phyloP scores from a whole-genome alignment of 768 basidiomycete genomes.

The Lepiota subincarnata region DNA sequence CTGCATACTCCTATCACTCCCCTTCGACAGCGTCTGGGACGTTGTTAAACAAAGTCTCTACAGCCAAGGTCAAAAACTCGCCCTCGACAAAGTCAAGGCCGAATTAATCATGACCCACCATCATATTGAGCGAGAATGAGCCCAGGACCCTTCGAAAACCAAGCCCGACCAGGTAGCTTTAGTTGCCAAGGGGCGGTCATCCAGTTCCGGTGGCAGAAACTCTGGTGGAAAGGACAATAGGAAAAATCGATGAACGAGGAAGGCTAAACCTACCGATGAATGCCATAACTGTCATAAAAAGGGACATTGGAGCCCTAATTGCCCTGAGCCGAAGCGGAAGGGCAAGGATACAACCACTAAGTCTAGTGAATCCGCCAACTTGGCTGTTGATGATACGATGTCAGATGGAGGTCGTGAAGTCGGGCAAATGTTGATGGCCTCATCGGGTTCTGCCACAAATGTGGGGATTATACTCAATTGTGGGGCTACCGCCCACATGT shows the following conservation, averaged over 20 bases:
- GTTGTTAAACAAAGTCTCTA: no score
- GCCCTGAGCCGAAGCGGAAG: no score
- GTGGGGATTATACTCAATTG: conserved; percentile 10
- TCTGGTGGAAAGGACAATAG: not conserved
- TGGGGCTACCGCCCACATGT: conserved; percentile 17
- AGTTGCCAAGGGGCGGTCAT: not conserved
- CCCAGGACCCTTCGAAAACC: not conserved
- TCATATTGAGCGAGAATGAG: no score
- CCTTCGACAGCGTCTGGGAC: not conserved
- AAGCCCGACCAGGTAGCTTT: not conserved
- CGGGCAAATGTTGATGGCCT: not conserved
- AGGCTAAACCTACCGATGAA: conserved; percentile 12
- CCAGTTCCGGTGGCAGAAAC: not conserved
- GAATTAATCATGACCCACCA: not conserved
- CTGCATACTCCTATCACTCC: not conserved
- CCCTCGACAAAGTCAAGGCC: not conserved
- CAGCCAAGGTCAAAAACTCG: no score
- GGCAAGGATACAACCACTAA: no score
- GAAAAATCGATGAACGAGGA: conserved; percentile 2
- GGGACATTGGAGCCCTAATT: no score
- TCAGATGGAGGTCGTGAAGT: conserved; percentile 3
- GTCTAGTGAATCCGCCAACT: conserved; percentile 13
- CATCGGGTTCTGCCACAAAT: no score
- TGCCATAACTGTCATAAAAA: conserved; percentile 16
- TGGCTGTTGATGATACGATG: not conserved